Base-by-base conservation (phyloP, 371 early-diverging fungal species). In the Entomophthora muscae region DNA sequence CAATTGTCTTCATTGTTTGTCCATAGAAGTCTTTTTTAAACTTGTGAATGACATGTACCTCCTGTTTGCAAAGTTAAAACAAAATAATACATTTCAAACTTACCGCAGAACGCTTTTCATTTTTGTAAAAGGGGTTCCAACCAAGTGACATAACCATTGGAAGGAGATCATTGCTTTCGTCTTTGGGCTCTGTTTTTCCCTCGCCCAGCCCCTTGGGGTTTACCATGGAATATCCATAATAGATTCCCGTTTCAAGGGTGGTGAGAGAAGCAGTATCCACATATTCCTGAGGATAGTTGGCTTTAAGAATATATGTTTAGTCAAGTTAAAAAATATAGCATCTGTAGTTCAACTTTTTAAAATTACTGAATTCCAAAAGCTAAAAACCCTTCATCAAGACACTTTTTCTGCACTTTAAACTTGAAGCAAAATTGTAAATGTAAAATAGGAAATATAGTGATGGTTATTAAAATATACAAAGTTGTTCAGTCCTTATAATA, bases 71-170 rank as follows among this genome's bases (percentile, higher is more conserved):
- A 26, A 56, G n/a, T 42, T 13, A 21, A 3, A 53, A 53, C 23
- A 52, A 31, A 17, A 52, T 29, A 2, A 31, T 32, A 30, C 32
- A 3, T 51, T 31, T 22, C 21, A 55, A 65, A 74, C 78, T 70
- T 76, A 86, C 88, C 57, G 92, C 95, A 26, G 93, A 91, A 54
- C 87, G 80, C 75, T 92, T 89, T 69, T 93, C 90, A 73, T 97
- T 97, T 69, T 97, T 87, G 72, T 91, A 98, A 71, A 81, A 96
- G 27, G 97, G 97, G 72, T 98, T 98, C 97, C 98, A 98, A 24
- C 98, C 98, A 57, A 91, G 82, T 65, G 92, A 91, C 94, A 95
- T 93, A 31, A 95, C 96, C 96, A 97, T 96, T 0, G 93, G 93
- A 67, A 83, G 83, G 13, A 95, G 85, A 22, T 68, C 63, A 21